Evolutionary conservation across 495 filamentous ascomycete species (phyloP), one percentile per base, ranked within the genome.

Genomic region (Pseudomonodictys pantanalensis): DNA sequence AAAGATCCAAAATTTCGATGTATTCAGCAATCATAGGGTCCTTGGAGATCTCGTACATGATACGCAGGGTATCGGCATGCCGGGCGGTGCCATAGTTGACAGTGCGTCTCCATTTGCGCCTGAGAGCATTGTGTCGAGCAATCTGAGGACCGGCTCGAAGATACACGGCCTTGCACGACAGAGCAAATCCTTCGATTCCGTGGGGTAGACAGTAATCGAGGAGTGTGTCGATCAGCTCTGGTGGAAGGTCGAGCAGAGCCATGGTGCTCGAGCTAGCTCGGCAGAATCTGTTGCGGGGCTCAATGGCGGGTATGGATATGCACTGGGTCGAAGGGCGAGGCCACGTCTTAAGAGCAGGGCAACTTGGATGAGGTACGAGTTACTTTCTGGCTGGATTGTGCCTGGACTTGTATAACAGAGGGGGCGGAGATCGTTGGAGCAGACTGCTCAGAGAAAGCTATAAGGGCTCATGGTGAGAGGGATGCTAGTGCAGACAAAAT

Each of bases 231-330:
- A 64, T 23, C 12, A 64, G 8, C 50, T 64, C 60, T 18, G 24
- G 29, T 12, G 60, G 54, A 1, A 64, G 48, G 23, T 55, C 54
- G 42, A 58, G 60, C 8, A 64, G 46, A 12, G 39, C 29, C 60
- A 64, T 64, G 3, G 42, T 18, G 24, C 3, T n/a, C n/a, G n/a
- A n/a, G n/a, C n/a, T n/a, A n/a, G n/a, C n/a, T n/a, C n/a, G n/a
- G n/a, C n/a, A n/a, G n/a, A n/a, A n/a, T n/a, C n/a, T n/a, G n/a
- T n/a, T n/a, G n/a, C n/a, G n/a, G n/a, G n/a, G n/a, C n/a, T n/a
- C n/a, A n/a, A n/a, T n/a, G n/a, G n/a, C n/a, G n/a, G n/a, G n/a
- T n/a, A n/a, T n/a, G n/a, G n/a, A n/a, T n/a, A n/a, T n/a, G n/a
- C n/a, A n/a, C n/a, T n/a, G n/a, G n/a, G n/a, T n/a, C n/a, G n/a